Base-by-base conservation (phyloP, 345 rosid genomes). In the Syzygium grande region DNA sequence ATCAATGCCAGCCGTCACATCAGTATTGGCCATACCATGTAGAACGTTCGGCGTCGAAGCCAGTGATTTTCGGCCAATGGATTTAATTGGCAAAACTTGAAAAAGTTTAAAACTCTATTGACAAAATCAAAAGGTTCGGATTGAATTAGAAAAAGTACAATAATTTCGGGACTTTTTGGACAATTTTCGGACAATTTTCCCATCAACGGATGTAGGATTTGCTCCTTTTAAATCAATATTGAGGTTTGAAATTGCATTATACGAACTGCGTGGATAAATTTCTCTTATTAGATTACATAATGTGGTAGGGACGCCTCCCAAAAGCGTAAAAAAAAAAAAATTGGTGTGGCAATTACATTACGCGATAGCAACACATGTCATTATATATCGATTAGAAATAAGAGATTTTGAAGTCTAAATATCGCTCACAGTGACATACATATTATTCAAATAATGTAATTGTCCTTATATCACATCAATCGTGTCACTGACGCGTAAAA, bases 371-470 rank as follows among this genome's bases (percentile, higher is more conserved):
- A 29, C 77, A 29, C 77, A 0, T 7, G 41, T 15, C 77, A 3
- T 15, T 7, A 29, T 5, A 63, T 29, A 63, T 9, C 22, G 7
- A 63, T 29, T 15, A 29, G 13, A 29, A 29, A 41, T 4, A 17
- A 63, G 21, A 63, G 41, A 29, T 29, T 63, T 29, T 14, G 15
- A 9, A 73, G 11, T 73, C 25, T 11, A 34, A 19, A 73, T 34
- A 3, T 0, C 14, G 5, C 11, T 34, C 6, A 1, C 43, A 17
- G 16, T 17, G 13, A 17, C 3, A 68, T 17, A 5, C 49, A 19
- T 34, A 34, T 9, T 11, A 6, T 5, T 1, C 0, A 9, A 7
- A 34, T 9, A 17, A 34, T 19, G 5, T 34, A 5, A 73, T 34
- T 17, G 23, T 3, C 25, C 49, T 73, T 4, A 9, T 6, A 34